phyloP scores from a whole-genome alignment of 495 filamentous ascomycete species.

The Hypoxylon lienhwacheense region DNA sequence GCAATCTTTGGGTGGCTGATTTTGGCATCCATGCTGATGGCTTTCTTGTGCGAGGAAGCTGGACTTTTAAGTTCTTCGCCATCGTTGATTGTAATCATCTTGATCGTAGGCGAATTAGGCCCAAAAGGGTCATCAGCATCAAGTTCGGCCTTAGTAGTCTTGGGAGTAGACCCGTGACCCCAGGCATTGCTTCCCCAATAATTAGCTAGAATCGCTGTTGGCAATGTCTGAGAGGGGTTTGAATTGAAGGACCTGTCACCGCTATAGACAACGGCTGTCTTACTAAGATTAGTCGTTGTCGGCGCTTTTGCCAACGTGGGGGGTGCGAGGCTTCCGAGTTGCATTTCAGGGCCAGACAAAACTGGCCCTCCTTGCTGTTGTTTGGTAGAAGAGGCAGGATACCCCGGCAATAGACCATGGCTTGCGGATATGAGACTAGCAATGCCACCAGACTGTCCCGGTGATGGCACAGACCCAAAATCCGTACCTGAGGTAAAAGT shows the following conservation, averaged over 20 bases:
- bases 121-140: constrained; percentile 57
- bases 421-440: constrained; percentile 85
- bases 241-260: constrained; percentile 69
- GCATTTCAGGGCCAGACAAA: constrained; percentile 38
- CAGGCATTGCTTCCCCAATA: constrained; percentile 88
- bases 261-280: constrained; percentile 78
- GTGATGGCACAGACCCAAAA: constrained; percentile 40
- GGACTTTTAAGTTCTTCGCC: constrained; percentile 28
- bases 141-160: constrained; percentile 25
- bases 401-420: constrained; percentile 71
- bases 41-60: constrained; percentile 68
- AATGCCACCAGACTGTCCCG: constrained; percentile 65
- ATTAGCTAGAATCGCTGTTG: constrained; percentile 85
- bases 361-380: constrained; percentile 27
- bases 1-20: constrained; percentile 44
- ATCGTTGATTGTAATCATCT: constrained; percentile 43
- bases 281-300: constrained; percentile 83
- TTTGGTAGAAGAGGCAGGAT: constrained; percentile 36
- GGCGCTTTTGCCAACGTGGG: constrained; percentile 82
- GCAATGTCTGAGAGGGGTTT: constrained; percentile 69
- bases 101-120: constrained; percentile 39
- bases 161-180: constrained; percentile 69
- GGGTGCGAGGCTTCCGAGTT: constrained; percentile 72
- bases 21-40: constrained; percentile 71
- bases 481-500: constrained; percentile 53